Evolutionary conservation across 2,329 filamentous ascomycete species (phyloP), one percentile per base, ranked within the genome.

Genomic region (Cryphonectria nitschkei): DNA sequence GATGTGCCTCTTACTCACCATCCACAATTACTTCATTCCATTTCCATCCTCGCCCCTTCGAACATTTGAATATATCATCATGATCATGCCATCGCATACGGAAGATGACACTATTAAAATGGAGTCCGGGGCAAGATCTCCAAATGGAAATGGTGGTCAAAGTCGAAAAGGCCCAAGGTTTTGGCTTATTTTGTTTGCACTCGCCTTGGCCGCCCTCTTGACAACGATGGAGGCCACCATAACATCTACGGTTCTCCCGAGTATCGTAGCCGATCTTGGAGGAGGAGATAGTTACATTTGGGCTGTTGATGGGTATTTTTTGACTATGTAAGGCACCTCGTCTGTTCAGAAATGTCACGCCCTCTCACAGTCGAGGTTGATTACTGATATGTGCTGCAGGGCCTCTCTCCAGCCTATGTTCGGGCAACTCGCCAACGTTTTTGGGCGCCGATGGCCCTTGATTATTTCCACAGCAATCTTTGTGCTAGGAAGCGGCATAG

Each of bases 401-500:
- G 68, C 75, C 9, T 81, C 82, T 1, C 77, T 86, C 2, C 85
- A 85, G 66, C 87, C 87, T 0, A 73, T 87, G 0, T 84, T 82
- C 60, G 85, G 84, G 0, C 85, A 88, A 72, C 72, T 86, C 0
- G 68, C 72, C 1, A 66, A 72, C 32, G 60, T 74, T n/a, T 88
- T 85, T 72, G 87, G 88, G 3, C 81, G 87, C 1, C 80, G 84
- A 32, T 81, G 78, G 65, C 76, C 81, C 34, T 78, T 80, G 22
- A 77, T 87, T 0, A 65, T 75, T 9, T 77, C 83, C 2, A 80
- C 87, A 1, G 78, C 77, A 14, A 72, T 87, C 1, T 89, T 89
- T 71, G 80, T 79, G 0, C 74, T 89, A 0, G 88, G 88, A 0
- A 87, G 86, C 69, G 85, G 82, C 0, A 79, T 90, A 3, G 82